Evolutionary conservation across 371 early-diverging fungal genomes (phyloP).

Genomic region (Lichtheimia ramosa): DNA sequence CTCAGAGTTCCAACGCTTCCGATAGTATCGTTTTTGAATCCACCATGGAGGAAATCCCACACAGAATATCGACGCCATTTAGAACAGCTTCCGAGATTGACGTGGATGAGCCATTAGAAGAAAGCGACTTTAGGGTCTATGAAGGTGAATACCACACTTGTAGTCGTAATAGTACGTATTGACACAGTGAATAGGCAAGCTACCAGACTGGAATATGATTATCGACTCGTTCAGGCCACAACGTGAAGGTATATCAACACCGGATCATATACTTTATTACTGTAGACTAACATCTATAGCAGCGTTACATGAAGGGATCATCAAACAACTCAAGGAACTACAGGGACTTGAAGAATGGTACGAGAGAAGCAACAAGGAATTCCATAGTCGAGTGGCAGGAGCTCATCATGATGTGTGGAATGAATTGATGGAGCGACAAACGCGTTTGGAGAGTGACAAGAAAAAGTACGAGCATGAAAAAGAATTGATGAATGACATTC

Average conservation of each 20-base stretch:
- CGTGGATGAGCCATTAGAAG: conserved; percentile 14
- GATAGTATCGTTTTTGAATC: conserved; percentile 21
- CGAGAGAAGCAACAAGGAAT: conserved; percentile 23
- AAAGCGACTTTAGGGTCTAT: conserved; percentile 15
- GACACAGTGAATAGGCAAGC: conserved; percentile 5
- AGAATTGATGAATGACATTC: conserved; percentile 25
- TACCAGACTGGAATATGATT: conserved; percentile 24
- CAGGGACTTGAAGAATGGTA: conserved; percentile 27
- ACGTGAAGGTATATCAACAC: conserved; percentile 24
- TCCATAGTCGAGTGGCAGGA: conserved; percentile 24
- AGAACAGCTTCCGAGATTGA: conserved; percentile 9
- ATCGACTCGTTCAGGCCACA: conserved; percentile 21
- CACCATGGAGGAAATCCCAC: conserved; percentile 10
- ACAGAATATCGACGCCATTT: conserved; percentile 12
- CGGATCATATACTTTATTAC: not conserved
- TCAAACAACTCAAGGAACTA: conserved; percentile 22
- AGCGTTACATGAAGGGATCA: conserved; percentile 21
- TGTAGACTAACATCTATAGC: not conserved
- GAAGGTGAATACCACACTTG: conserved; percentile 7
- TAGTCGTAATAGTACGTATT: not conserved
- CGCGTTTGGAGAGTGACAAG: conserved; percentile 16
- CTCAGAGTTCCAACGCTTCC: conserved; percentile 19
- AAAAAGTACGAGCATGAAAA: conserved; percentile 29
- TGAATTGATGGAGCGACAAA: conserved; percentile 21
- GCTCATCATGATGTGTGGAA: conserved; percentile 20